Base-by-base conservation (phyloP, 1,139 yeast genomes). In the Pneumocystis oryctolagi region DNA sequence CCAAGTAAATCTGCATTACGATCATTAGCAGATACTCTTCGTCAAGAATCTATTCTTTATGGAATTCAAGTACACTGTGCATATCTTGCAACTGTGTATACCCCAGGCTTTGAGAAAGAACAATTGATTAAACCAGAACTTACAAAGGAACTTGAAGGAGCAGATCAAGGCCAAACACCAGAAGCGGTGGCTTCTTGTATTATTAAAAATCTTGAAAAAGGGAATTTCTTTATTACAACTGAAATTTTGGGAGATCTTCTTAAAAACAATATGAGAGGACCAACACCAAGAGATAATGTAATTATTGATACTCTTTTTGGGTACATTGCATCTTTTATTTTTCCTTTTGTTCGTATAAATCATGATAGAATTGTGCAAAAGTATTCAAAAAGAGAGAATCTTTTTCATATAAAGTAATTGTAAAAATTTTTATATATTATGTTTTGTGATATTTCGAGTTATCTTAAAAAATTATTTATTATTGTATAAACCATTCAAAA, bases 41-140 rank as follows among this genome's bases (percentile, higher is more conserved):
- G 96, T 65, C 97, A 90, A 69, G 99, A 94, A 72, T 78, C 88
- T 64, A 72, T 79, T 0, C 84, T 85, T 1, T 85, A 82, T 69
- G 81, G 84, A 66, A 83, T 84, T 68, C 64, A 71, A 2, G 79
- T 77, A 5, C 75, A 76, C 16, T 79, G 83, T 61, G 83, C 89
- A 0, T 84, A 84, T 70, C 96, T 97, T 0, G 98, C 98, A 0
- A 89, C 89, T 71, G 89, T 92, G 74, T 80, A 78, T 61, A 85
- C 95, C 67, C 97, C 90, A 73, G 99, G 98, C 0, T 94, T 74
- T 70, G 82, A 76, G 5, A 83, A 83, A 65, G 99, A 94, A 73
- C 87, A 90, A 71, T 75, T 76, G 66, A 85, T 95, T 5, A 94
- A 94, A 71, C 98, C 98, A 0, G 81, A 79, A 34, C 87, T 94